phyloP scores from a whole-genome alignment of 495 filamentous ascomycete species.

The Aspergillus sparsus region DNA sequence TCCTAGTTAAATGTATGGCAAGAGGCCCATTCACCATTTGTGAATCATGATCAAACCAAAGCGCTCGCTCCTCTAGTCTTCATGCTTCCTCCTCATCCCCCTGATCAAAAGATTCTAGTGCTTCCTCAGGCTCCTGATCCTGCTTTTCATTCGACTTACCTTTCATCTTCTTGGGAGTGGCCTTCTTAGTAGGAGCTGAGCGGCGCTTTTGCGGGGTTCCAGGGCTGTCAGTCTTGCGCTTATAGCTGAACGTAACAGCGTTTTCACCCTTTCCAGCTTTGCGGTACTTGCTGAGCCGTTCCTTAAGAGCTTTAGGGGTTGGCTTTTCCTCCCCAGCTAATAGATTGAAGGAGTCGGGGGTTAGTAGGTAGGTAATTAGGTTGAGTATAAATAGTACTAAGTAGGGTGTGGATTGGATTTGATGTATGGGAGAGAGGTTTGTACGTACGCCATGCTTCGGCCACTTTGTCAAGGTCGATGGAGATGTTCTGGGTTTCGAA shows the following conservation, averaged over 20 bases:
- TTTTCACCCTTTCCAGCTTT: conserved; percentile 10
- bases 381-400: too few species aligned
- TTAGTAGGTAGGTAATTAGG: not conserved
- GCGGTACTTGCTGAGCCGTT: conserved; percentile 20
- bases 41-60: too few species aligned
- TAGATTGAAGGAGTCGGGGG: not conserved
- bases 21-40: too few species aligned
- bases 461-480: conserved; percentile 19
- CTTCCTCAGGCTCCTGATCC: conserved; percentile 9
- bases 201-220: conserved; percentile 1
- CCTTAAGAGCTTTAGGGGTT: conserved; percentile 19
- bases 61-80: not conserved
- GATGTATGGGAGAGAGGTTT: not conserved
- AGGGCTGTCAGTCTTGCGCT: not conserved
- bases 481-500: conserved; percentile 19
- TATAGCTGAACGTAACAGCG: conserved; percentile 18
- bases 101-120: not conserved
- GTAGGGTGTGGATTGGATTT: too few species aligned
- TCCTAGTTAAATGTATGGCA: too few species aligned
- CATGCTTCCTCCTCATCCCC: not conserved
- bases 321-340: conserved; percentile 19
- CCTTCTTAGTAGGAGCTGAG: not conserved
- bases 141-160: not conserved
- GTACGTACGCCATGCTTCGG: conserved; percentile 18
- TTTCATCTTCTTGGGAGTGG: not conserved